Percentiles rank a stretch among this genome's conserved stretches.
phyloP scores from a whole-genome alignment of 2,329 filamentous ascomycete species.

The Hymenoscyphus scutula region DNA sequence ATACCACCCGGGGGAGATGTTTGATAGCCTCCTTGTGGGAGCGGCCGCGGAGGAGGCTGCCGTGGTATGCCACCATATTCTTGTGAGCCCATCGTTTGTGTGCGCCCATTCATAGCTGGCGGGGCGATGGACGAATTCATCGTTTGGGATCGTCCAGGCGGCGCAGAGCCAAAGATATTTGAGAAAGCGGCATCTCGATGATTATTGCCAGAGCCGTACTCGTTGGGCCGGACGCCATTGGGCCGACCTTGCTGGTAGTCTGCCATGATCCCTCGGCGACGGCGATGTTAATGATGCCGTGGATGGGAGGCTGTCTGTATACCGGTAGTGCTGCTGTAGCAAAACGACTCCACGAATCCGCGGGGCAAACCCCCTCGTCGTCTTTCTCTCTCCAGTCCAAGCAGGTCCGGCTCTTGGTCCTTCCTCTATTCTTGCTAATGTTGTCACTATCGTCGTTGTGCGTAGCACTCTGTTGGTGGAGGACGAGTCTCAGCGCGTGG shows the following conservation, averaged over 20 bases:
- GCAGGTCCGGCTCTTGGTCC: background rate
- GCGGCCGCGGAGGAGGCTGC: conserved; percentile 61
- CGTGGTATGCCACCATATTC: conserved; percentile 56
- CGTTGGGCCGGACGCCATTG: conserved; percentile 46
- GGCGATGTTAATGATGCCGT: background rate
- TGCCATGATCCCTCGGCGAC: conserved; percentile 43
- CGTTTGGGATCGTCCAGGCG: conserved; percentile 88
- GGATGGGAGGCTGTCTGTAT: background rate
- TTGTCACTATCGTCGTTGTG: background rate
- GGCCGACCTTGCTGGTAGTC: conserved; percentile 60
- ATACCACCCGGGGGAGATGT: conserved; percentile 25
- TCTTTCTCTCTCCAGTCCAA: background rate
- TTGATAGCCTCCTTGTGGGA: conserved; percentile 43
- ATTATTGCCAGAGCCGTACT: conserved; percentile 49
- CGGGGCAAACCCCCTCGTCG: conserved; percentile 3
- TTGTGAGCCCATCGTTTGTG: conserved; percentile 66
- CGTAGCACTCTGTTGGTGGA: background rate
- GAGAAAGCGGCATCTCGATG: conserved; percentile 94
- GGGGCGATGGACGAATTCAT: conserved; percentile 79
- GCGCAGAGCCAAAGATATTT: conserved; percentile 88
- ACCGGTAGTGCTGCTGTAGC: background rate
- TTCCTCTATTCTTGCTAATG: background rate
- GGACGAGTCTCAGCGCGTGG: background rate
- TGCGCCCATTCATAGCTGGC: conserved; percentile 57
- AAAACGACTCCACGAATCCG: conserved; percentile 4